Evolutionary conservation across 129 eudicot genomes (phyloP).

Genomic region (Centella asiatica): DNA sequence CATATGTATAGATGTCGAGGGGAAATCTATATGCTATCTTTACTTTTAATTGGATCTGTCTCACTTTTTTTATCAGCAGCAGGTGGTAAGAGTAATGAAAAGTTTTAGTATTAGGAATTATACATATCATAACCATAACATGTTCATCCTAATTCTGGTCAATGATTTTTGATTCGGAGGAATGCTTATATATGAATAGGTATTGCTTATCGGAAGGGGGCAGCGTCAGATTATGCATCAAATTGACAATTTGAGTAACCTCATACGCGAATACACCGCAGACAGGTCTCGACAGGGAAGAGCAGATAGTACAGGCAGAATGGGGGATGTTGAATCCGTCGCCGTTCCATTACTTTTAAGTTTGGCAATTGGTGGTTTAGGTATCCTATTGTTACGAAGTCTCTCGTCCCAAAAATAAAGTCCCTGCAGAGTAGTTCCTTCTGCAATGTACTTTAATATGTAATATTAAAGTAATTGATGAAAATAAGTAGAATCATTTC

Average conservation of each 20-base stretch:
- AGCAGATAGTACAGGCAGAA: slow-evolving; percentile 21
- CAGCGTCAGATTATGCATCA: slow-evolving; percentile 90
- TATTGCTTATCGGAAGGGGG: slow-evolving; percentile 57
- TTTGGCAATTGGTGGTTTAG: slow-evolving; percentile 63
- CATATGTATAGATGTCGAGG: no score
- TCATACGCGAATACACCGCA: slow-evolving; percentile 46
- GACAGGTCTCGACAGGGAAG: slow-evolving; percentile 53
- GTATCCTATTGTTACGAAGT: slow-evolving; percentile 48
- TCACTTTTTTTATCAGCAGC: no score
- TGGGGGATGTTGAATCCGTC: slow-evolving; percentile 29
- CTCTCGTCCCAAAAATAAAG: slow-evolving; percentile 39
- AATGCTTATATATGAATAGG: slow-evolving; percentile 24
- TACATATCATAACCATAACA: not conserved
- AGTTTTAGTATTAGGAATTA: no score
- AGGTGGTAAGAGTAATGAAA: no score
- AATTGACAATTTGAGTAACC: slow-evolving; percentile 59
- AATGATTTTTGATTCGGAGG: not conserved
- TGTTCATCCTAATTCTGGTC: not conserved
- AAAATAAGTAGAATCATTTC: no score
- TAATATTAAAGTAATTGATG: no score
- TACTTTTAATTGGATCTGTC: no score
- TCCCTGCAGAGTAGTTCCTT: not conserved
- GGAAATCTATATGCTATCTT: no score
- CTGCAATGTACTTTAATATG: slow-evolving; percentile 1
- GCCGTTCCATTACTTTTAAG: slow-evolving; percentile 43